A percentile compares a stretch with the other conserved stretches of the same genome.
Evolutionary conservation across 306 rosid genomes (phyloP).

Genomic region (Trifolium dubium): DNA sequence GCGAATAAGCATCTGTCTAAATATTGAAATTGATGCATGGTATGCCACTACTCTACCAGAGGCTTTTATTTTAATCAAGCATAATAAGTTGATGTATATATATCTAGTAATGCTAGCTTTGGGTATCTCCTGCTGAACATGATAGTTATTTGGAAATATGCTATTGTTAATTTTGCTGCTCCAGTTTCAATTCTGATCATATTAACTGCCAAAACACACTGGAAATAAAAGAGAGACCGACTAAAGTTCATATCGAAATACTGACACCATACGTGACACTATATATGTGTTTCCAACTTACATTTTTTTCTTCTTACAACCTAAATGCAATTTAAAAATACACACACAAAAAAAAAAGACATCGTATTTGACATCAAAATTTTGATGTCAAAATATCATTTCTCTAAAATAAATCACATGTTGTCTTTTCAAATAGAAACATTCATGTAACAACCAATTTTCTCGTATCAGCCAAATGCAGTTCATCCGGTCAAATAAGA

Average conservation of each 20-base stretch:
- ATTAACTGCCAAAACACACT: neutral
- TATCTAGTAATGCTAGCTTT: slow-evolving; percentile 7
- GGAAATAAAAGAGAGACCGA: neutral
- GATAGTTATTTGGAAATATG: slow-evolving; percentile 12
- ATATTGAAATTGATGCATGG: slow-evolving; percentile 20
- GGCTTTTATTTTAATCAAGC: slow-evolving; percentile 4
- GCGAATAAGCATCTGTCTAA: slow-evolving; percentile 7
- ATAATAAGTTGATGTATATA: neutral
- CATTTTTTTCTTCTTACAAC: no score
- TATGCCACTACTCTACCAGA: neutral
- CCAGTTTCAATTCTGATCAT: slow-evolving; percentile 5
- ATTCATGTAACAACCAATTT: slow-evolving; percentile 27
- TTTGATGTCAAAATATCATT: no score
- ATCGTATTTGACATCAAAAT: no score
- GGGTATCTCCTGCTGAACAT: slow-evolving; percentile 13
- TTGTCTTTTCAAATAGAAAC: neutral
- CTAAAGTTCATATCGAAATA: slow-evolving; percentile 2
- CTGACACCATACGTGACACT: no score
- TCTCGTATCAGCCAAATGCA: neutral
- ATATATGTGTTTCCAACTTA: no score
- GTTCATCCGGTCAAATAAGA: neutral
- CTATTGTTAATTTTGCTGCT: slow-evolving; percentile 2
- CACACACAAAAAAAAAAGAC: no score
- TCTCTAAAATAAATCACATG: neutral
- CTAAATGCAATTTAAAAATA: no score